phyloP scores from a whole-genome alignment of 2,329 filamentous ascomycete genomes.

The Dactylellina leptospora region DNA sequence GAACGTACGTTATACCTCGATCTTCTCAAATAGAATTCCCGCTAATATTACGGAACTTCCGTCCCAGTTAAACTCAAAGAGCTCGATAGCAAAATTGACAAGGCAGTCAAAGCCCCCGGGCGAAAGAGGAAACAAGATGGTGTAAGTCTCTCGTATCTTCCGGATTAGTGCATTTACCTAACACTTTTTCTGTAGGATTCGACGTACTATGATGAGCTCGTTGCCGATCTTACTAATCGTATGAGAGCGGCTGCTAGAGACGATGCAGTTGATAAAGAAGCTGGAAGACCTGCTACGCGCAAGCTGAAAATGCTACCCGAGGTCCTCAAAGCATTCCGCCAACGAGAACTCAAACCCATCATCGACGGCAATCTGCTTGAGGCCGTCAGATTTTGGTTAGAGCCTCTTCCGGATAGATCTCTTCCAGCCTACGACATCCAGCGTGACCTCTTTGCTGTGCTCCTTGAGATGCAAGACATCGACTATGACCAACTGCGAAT shows the following conservation, averaged over 20 bases:
- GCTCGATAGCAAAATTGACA: conserved; percentile 86
- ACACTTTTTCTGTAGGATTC: conserved; percentile 36
- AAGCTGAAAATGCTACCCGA: conserved; percentile 94
- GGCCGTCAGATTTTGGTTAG: conserved; percentile 95
- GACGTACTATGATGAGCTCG: conserved; percentile 84
- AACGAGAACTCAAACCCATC: conserved; percentile 83
- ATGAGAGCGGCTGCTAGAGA: conserved; percentile 91
- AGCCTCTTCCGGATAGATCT: conserved; percentile 85
- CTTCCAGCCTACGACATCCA: conserved; percentile 97
- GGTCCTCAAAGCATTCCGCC: conserved; percentile 86
- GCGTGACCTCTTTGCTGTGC: conserved; percentile 85
- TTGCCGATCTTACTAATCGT: conserved; percentile 82
- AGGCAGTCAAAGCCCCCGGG: conserved; percentile 80
- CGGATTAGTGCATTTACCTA: conserved; percentile 7
- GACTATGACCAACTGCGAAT: conserved; percentile 89
- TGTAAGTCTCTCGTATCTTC: conserved; percentile 65
- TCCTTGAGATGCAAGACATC: conserved; percentile 78
- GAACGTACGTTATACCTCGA: conserved; percentile 24
- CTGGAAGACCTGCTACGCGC: conserved; percentile 82
- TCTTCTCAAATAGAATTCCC: no score
- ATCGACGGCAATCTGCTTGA: conserved; percentile 89
- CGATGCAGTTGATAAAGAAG: conserved; percentile 82
- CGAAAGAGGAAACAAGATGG: conserved; percentile 85
- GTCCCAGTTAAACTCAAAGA: conserved; percentile 74
- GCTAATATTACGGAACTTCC: background rate